Percentiles rank a stretch among this genome's conserved stretches.
These are phyloP conservation scores for sorghum (Sorghum bicolor) DNA, from an alignment of 176 grass and related monocot species.

Conservation along the genomic window Sorghum_bicolor_NCBIv3 NC_012871.2:13833501-13834000, in stretches of 20 bases:
- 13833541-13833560: neutral
- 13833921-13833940: neutral
- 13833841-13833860: neutral
- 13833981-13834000: too few species aligned
- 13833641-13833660: too few species aligned
- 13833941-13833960: neutral
- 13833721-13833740: too few species aligned
- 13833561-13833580: too few species aligned
- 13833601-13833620: too few species aligned
- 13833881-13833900: neutral
- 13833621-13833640: too few species aligned
- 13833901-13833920: constrained; percentile 11
- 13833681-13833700: too few species aligned
- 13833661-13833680: neutral
- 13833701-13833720: too few species aligned
- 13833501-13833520: neutral
- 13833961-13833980: neutral
- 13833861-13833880: neutral
- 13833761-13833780: neutral
- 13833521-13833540: neutral
- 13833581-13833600: too few species aligned
- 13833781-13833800: neutral
- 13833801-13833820: neutral
- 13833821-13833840: neutral
- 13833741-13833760: too few species aligned